Evolutionary conservation across 2,329 filamentous ascomycete genomes (phyloP).

Genomic region (Tothia fuscella): DNA sequence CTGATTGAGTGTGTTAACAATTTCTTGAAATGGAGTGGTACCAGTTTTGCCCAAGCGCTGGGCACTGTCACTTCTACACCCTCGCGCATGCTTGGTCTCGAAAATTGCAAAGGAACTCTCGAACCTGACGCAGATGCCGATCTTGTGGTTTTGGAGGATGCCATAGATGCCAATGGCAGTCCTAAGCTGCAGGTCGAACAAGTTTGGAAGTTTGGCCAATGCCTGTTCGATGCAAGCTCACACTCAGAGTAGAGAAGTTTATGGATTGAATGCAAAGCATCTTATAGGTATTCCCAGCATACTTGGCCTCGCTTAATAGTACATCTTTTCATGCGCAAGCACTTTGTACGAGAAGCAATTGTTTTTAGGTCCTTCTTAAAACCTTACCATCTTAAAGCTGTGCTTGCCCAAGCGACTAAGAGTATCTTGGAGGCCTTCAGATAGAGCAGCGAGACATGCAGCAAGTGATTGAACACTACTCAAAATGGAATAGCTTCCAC

Average conservation of each 20-base stretch:
- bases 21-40: constrained; percentile 63
- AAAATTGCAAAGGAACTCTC: constrained; percentile 51
- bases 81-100: constrained; percentile 61
- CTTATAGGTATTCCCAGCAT: not conserved
- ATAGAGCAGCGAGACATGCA: no score
- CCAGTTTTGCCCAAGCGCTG: constrained; percentile 54
- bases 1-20: constrained; percentile 76
- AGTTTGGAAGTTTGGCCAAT: constrained; percentile 66
- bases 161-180: constrained; percentile 31
- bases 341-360: no score
- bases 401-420: no score
- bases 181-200: constrained; percentile 51
- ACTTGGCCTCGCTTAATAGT: no score
- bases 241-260: not conserved
- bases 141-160: constrained; percentile 54
- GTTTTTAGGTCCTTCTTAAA: no score
- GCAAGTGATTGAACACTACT: no score
- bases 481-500: no score
- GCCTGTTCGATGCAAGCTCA: constrained; percentile 28
- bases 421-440: no score
- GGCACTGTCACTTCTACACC: constrained; percentile 65
- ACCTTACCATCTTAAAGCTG: no score
- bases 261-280: not conserved
- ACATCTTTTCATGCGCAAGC: no score
- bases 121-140: constrained; percentile 36